A percentile compares a stretch with the other conserved stretches of the same genome.
These are phyloP conservation scores for Lactarius psammicola DNA, from an alignment of 768 basidiomycete genomes.

Conservation along the genomic window DNA sequence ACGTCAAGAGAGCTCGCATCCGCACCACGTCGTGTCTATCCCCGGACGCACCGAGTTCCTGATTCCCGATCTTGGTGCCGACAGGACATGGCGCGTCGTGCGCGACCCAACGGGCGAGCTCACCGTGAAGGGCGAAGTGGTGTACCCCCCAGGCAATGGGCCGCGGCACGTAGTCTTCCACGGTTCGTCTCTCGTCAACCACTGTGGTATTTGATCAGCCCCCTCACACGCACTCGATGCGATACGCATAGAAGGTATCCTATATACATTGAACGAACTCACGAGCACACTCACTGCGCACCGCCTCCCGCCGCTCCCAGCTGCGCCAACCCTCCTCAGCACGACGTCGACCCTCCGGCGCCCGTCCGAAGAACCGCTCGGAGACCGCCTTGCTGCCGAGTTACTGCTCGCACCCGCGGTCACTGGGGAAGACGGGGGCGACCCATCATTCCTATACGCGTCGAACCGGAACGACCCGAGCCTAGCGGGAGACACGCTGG, in stretches of 20 bases:
- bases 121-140: constrained; percentile 48
- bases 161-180: constrained; percentile 68
- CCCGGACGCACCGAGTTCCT: constrained; percentile 37
- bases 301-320: constrained; percentile 45
- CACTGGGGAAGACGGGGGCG: constrained; percentile 45
- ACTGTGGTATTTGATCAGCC: not conserved
- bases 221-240: too few relatives aligned
- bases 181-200: constrained; percentile 42
- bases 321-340: constrained; percentile 36
- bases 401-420: constrained; percentile 60
- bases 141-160: constrained; percentile 56
- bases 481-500: constrained; percentile 67
- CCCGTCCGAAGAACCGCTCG: constrained; percentile 37
- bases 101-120: constrained; percentile 46
- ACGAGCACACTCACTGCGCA: constrained; percentile 57
- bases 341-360: constrained; percentile 50
- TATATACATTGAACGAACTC: constrained; percentile 72
- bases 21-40: constrained; percentile 61
- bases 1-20: constrained; percentile 72
- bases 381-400: constrained; percentile 64
- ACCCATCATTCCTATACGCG: constrained; percentile 61
- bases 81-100: constrained; percentile 58
- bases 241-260: constrained; percentile 49
- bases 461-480: constrained; percentile 76
- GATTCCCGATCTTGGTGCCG: constrained; percentile 43